Conservation (phyloP, 257 asterid species). For the Primulina eburnea region DNA sequence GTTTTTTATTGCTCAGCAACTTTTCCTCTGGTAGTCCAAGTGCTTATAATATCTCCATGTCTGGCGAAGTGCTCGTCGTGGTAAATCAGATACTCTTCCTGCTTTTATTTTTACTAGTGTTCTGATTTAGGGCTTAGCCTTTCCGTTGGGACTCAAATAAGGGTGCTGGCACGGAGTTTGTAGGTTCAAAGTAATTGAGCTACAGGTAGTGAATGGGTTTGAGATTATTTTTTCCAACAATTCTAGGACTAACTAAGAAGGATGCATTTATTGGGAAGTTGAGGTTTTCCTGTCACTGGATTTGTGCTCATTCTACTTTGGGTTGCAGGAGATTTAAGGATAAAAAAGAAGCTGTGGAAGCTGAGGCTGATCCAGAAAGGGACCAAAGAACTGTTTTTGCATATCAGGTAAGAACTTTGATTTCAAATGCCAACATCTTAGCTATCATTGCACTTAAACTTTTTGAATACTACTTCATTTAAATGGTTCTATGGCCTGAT, state of each 20-base stretch:
- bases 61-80: constrained; percentile 6
- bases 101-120: constrained; percentile 21
- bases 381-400: constrained; percentile 99
- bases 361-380: constrained; percentile 99
- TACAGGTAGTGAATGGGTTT: constrained; percentile 41
- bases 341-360: constrained; percentile 84
- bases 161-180: constrained; percentile 52
- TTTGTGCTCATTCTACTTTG: constrained; percentile 53
- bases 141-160: constrained; percentile 41
- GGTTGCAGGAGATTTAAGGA: constrained; percentile 98
- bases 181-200: constrained; percentile 48
- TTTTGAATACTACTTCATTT: neutral
- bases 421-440: constrained; percentile 11
- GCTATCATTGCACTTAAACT: neutral
- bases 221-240: constrained; percentile 43
- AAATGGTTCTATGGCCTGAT: constrained; percentile 11
- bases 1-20: constrained; percentile 1
- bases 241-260: constrained; percentile 28
- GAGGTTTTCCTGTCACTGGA: constrained; percentile 21
- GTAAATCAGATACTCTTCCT: neutral
- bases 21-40: constrained; percentile 7
- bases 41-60: constrained; percentile 17
- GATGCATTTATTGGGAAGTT: constrained; percentile 34
- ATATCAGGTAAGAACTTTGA: constrained; percentile 58
- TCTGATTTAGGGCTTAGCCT: constrained; percentile 46